Evolutionary conservation across 306 rosid species (phyloP), one percentile per base, ranked within the genome.

Genomic region (Prunus armeniaca): DNA sequence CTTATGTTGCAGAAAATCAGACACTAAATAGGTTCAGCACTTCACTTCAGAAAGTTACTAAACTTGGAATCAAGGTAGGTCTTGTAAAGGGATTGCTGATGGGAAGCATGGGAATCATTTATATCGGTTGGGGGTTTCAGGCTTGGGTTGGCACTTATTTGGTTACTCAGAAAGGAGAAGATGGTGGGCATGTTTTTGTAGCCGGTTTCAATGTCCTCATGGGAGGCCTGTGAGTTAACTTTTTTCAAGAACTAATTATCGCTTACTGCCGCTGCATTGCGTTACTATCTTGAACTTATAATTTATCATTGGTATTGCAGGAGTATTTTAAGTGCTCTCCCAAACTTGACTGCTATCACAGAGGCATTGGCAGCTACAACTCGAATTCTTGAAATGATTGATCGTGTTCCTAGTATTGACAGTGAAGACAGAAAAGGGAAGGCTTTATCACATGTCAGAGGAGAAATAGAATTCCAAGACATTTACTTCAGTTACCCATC

Each of bases 111-210:
- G 98, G 97, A 82, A 75, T 94, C 62, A 85, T 94, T 47, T 90
- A 89, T 30, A 72, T 90, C 3, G 87, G 98, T 65, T 94, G 98
- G 98, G 94, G 98, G 41, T 94, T 91, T 76, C 98, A 90, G 81
- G 96, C 94, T 77, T 91, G 97, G 98, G 90, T 93, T 63, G 98
- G 98, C 58, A 91, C 91, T 56, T 85, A 73, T 78, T 83, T 93
- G 84, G 80, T 93, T 47, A 82, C 91, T 67, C 83, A 88, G 24
- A 88, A 86, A 76, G 84, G 86, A 22, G 98, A 93, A 83, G 62
- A 84, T 67, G 97, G 97, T 67, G 98, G 98, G 19, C 87, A 87
- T 64, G 90, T 91, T 25, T 93, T 91, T 71, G 85, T 94, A 32
- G 98, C 97, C 6, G 97, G 98, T 63, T 89, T 90, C 86, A 85